A percentile compares a stretch with the other conserved stretches of the same genome.
phyloP scores from a whole-genome alignment of 176 grass and related monocot genomes.

The Triticum aestivum region DNA sequence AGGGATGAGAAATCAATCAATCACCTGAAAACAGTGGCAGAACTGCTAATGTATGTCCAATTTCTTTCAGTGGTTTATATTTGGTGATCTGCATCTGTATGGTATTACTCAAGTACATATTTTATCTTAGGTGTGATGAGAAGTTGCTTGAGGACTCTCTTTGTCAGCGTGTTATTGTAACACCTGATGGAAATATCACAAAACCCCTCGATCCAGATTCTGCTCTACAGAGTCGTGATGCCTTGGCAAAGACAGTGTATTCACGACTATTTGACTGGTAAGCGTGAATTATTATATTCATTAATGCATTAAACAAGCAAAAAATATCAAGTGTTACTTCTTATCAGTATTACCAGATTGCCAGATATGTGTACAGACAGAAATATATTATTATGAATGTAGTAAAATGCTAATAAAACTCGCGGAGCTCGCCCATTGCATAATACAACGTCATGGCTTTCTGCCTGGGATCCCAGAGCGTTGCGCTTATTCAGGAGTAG shows the following conservation, averaged over 20 bases:
- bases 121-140: slow-evolving; percentile 65
- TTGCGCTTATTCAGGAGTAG: background rate
- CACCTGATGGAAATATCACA: slow-evolving; percentile 93
- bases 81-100: slow-evolving; percentile 17
- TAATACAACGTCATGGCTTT: background rate
- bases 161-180: slow-evolving; percentile 88
- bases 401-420: background rate
- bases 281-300: slow-evolving; percentile 21
- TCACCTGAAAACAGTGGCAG: slow-evolving; percentile 84
- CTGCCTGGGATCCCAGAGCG: background rate
- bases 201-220: slow-evolving; percentile 93
- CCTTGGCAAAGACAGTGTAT: slow-evolving; percentile 91
- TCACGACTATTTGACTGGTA: slow-evolving; percentile 96
- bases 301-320: slow-evolving; percentile 6
- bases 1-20: slow-evolving; percentile 68
- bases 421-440: background rate
- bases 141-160: slow-evolving; percentile 81
- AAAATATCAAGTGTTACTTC: slow-evolving; percentile 1
- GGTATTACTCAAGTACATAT: slow-evolving; percentile 19
- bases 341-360: slow-evolving; percentile 18
- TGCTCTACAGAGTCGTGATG: slow-evolving; percentile 77
- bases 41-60: slow-evolving; percentile 69
- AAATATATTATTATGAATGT: background rate
- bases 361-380: background rate
- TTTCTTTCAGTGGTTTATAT: background rate